phyloP scores from a whole-genome alignment of 2,329 filamentous ascomycete species.

The Trichophyton rubrum region DNA sequence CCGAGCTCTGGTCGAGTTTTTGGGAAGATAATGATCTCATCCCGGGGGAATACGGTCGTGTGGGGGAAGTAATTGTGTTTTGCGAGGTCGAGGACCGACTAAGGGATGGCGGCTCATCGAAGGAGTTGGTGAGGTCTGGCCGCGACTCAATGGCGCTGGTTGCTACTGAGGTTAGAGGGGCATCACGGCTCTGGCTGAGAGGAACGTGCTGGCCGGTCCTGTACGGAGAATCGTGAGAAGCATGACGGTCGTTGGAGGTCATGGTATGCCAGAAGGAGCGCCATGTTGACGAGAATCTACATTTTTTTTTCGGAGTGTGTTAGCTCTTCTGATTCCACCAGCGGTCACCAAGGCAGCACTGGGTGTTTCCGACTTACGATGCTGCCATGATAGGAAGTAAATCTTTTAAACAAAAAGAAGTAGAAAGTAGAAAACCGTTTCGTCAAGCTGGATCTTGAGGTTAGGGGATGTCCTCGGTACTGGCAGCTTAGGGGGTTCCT shows the following conservation, averaged over 20 bases:
- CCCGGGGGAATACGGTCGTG: slow-evolving; percentile 76
- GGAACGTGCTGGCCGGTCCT: slow-evolving; percentile 82
- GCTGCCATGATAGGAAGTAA: neutral
- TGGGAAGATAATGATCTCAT: slow-evolving; percentile 66
- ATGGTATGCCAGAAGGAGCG: slow-evolving; percentile 93
- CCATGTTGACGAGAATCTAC: slow-evolving; percentile 57
- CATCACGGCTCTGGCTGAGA: slow-evolving; percentile 67
- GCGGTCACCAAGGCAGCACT: neutral
- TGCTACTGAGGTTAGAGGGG: slow-evolving; percentile 73
- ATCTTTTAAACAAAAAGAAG: too few relatives aligned
- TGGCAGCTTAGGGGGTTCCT: neutral
- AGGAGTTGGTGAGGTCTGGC: slow-evolving; percentile 66
- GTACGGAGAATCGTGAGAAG: slow-evolving; percentile 84
- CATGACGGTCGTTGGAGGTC: slow-evolving; percentile 70
- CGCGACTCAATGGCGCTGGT: slow-evolving; percentile 79
- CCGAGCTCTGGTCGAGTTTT: slow-evolving; percentile 45
- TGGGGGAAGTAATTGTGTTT: slow-evolving; percentile 43
- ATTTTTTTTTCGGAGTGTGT: neutral
- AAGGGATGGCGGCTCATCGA: slow-evolving; percentile 54
- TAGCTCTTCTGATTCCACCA: neutral
- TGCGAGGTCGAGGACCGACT: slow-evolving; percentile 41
- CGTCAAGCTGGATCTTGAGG: neutral
- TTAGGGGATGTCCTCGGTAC: neutral
- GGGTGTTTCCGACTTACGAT: neutral
- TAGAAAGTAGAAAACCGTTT: neutral